Evolutionary conservation across 768 basidiomycete genomes (phyloP), one percentile per base, ranked within the genome.

Genomic region (Rhodosporidiobolus odoratus): DNA sequence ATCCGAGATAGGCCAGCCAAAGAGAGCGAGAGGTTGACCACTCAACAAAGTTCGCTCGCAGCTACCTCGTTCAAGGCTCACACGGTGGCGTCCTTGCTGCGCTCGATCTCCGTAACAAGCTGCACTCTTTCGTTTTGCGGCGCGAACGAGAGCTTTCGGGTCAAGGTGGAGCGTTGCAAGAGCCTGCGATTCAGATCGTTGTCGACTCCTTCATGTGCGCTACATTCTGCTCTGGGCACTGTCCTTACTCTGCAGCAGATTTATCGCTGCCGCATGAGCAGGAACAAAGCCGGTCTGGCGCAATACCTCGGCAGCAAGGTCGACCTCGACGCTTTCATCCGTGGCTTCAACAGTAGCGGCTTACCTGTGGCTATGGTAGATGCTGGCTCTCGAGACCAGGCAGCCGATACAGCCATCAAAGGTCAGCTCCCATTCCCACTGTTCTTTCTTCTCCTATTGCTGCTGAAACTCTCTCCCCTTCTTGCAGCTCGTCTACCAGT

Each of bases 81-180:
- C 6, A n/a, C 35, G 64, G 64, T 30, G 54, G 64, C 3, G 41
- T 21, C 3, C 45, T 30, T 21, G 64, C 64, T 30, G 64, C 54
- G 21, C 54, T 65, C 40, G 56, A 65, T 21, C 34, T 65, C 4
- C 40, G 56, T 16, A 65, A 65, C 64, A 57, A 65, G 27, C 41
- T 65, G 2, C 41, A 43, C 8, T 56, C 16, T 10, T 30, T 21
- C 17, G 45, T 50, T 47, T 25, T 7, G 17, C 7, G 30, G 32
- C 30, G 48, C 48, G 48, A 50, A 23, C 48, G 48, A 8, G 48
- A 50, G 48, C 48, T 15, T 8, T 23, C 21, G 9, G 48, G 48
- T n/a, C 7, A 8, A 7, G 48, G 12, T 15, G 48, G 8, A 23
- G 48, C 9, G 9, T 23, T 25, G 12, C 21, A 50, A n/a, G 48